These are phyloP conservation scores for Calonectria montana DNA, from an alignment of 2,329 filamentous ascomycete genomes.

Conservation along the genomic window DNA sequence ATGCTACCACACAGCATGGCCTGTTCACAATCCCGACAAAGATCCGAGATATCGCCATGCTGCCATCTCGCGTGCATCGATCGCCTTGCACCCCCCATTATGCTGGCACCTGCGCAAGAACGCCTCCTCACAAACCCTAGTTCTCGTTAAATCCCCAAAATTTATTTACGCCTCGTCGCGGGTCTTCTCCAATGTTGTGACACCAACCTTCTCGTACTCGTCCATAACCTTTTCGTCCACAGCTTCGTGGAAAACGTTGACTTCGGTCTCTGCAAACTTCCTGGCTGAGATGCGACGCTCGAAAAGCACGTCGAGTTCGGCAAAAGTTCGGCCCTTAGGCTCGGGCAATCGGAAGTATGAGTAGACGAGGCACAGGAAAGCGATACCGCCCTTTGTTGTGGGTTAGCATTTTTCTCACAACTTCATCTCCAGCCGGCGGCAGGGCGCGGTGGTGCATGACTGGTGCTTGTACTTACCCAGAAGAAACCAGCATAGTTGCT, in stretches of 20 bases:
- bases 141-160: conserved; percentile 18
- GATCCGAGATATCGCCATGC: conserved; percentile 42
- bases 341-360: conserved; percentile 72
- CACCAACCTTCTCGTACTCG: conserved; percentile 56
- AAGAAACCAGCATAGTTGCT: conserved; percentile 89
- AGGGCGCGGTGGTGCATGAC: background rate
- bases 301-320: conserved; percentile 87
- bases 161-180: conserved; percentile 31
- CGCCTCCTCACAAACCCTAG: conserved; percentile 10
- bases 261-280: conserved; percentile 73
- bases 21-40: conserved; percentile 37
- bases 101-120: conserved; percentile 6
- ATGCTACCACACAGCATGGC: background rate
- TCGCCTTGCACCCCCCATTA: conserved; percentile 16
- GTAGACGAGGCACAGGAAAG: conserved; percentile 84
- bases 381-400: conserved; percentile 70
- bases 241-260: conserved; percentile 66
- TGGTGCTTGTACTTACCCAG: conserved; percentile 65
- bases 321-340: conserved; percentile 82
- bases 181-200: conserved; percentile 31
- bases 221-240: conserved; percentile 61
- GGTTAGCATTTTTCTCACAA: conserved; percentile 14
- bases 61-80: conserved; percentile 30
- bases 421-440: background rate
- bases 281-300: conserved; percentile 77